Conservation (phyloP, 1,139 yeast genomes). For the Protomyces pachydermus region DNA sequence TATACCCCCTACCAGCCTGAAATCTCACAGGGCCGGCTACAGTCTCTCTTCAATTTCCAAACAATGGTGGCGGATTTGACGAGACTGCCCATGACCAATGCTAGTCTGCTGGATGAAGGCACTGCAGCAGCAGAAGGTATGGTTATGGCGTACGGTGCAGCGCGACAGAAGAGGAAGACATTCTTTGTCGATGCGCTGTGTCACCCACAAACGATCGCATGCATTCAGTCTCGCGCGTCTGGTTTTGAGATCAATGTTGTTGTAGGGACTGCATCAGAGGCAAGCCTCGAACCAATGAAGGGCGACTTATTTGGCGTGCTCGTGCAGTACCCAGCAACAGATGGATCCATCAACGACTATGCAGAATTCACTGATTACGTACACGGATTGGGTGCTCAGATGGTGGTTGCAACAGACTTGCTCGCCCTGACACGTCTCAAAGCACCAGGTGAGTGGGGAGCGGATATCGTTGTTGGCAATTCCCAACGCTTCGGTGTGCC, state of each 20-base stretch:
- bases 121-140: slow-evolving; percentile 98
- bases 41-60: slow-evolving; percentile 82
- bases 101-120: slow-evolving; percentile 91
- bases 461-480: slow-evolving; percentile 88
- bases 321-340: slow-evolving; percentile 85
- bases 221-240: slow-evolving; percentile 69
- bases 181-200: slow-evolving; percentile 71
- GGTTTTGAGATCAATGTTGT: slow-evolving; percentile 66
- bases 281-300: slow-evolving; percentile 44
- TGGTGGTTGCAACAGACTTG: slow-evolving; percentile 83
- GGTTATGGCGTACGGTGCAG: slow-evolving; percentile 69
- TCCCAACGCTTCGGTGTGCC: slow-evolving; percentile 98
- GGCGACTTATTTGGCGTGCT: slow-evolving; percentile 67
- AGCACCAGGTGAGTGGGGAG: slow-evolving; percentile 81
- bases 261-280: slow-evolving; percentile 50
- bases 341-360: slow-evolving; percentile 64
- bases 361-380: slow-evolving; percentile 56
- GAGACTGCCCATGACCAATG: slow-evolving; percentile 87
- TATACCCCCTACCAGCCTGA: slow-evolving; percentile 99
- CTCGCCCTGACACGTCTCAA: slow-evolving; percentile 78
- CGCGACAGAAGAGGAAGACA: slow-evolving; percentile 43
- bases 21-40: slow-evolving; percentile 92
- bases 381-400: slow-evolving; percentile 67
- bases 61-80: slow-evolving; percentile 84
- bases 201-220: slow-evolving; percentile 82